Evolutionary conservation across 352 stramenopile genomes (phyloP).

Genomic region (Paralagenidium karlingii): DNA sequence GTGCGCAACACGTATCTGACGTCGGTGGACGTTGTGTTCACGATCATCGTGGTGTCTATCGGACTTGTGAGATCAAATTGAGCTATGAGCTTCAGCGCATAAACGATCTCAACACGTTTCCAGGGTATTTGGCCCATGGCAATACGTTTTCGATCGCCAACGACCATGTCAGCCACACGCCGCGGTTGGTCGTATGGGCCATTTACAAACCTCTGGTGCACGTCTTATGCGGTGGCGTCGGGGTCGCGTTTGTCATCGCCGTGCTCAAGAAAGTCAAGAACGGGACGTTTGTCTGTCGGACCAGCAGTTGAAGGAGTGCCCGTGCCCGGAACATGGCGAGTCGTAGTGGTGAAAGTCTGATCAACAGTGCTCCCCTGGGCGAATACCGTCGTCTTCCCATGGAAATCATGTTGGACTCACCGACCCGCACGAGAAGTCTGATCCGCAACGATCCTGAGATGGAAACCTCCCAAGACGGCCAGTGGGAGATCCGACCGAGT

Average conservation of each 20-base stretch:
- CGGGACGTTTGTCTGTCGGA: neutral
- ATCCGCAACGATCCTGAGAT: slow-evolving; percentile 21
- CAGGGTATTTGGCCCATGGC: slow-evolving; percentile 4
- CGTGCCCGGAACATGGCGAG: no score
- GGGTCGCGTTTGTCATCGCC: slow-evolving; percentile 1
- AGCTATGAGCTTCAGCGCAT: slow-evolving; percentile 4
- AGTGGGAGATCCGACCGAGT: slow-evolving; percentile 21
- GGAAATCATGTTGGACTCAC: slow-evolving; percentile 16
- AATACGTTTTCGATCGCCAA: slow-evolving; percentile 6
- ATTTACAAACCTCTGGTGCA: slow-evolving; percentile 4
- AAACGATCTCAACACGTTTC: slow-evolving; percentile 6
- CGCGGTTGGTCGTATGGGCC: slow-evolving; percentile 1
- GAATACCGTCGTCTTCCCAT: slow-evolving; percentile 12
- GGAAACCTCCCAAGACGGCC: slow-evolving; percentile 14
- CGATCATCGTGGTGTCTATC: slow-evolving; percentile 4
- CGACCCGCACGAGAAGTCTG: slow-evolving; percentile 29
- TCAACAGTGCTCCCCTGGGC: neutral
- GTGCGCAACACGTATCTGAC: slow-evolving; percentile 7
- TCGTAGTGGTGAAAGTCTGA: neutral
- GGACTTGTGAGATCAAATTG: slow-evolving; percentile 4
- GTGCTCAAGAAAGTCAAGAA: slow-evolving; percentile 1
- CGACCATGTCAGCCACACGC: slow-evolving; percentile 1
- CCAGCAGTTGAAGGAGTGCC: neutral
- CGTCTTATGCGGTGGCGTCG: slow-evolving; percentile 1
- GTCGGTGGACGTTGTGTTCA: slow-evolving; percentile 4